These are phyloP conservation scores for Chaetomiaceae sp. DNA, from an alignment of 2,329 filamentous ascomycete genomes.

Conservation along the genomic window DNA sequence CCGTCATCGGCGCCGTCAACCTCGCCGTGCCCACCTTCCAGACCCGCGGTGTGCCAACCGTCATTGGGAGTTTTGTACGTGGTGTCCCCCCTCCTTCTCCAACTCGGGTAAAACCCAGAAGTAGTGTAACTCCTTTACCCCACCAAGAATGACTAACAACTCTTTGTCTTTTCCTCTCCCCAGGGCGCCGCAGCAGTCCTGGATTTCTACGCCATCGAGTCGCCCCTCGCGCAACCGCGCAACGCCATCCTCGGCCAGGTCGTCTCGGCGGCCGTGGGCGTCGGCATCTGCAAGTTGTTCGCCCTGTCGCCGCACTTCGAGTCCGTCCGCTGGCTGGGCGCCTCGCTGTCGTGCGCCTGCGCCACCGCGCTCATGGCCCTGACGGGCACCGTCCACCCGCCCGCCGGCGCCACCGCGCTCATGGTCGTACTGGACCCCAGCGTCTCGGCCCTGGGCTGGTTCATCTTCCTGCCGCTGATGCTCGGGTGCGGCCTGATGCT, in stretches of 20 bases:
- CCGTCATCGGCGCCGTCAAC: slow-evolving; percentile 55
- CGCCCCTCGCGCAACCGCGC: slow-evolving; percentile 68
- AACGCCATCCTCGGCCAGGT: slow-evolving; percentile 66
- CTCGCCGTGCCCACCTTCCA: slow-evolving; percentile 52
- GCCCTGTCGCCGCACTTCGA: slow-evolving; percentile 44
- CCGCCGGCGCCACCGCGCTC: slow-evolving; percentile 69
- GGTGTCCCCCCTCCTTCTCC: slow-evolving; percentile 6
- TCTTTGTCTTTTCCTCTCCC: no score
- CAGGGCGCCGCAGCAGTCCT: slow-evolving; percentile 73
- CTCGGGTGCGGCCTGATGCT: slow-evolving; percentile 60
- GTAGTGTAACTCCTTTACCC: no score
- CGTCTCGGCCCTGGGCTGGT: slow-evolving; percentile 61
- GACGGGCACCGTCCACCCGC: slow-evolving; percentile 69
- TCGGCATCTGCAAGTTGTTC: slow-evolving; percentile 63
- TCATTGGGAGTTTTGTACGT: slow-evolving; percentile 69
- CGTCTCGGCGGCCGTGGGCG: slow-evolving; percentile 56
- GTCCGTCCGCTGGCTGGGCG: slow-evolving; percentile 58
- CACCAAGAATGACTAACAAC: no score
- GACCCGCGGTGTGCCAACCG: slow-evolving; percentile 50
- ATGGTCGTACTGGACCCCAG: slow-evolving; percentile 58
- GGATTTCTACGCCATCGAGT: slow-evolving; percentile 67
- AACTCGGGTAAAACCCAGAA: no score
- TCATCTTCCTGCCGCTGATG: slow-evolving; percentile 58
- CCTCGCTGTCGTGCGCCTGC: slow-evolving; percentile 59
- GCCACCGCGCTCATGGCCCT: slow-evolving; percentile 63